Evolutionary conservation across 495 filamentous ascomycete genomes (phyloP), one percentile per base, ranked within the genome.

Genomic region (Aspergillus cristatus): DNA sequence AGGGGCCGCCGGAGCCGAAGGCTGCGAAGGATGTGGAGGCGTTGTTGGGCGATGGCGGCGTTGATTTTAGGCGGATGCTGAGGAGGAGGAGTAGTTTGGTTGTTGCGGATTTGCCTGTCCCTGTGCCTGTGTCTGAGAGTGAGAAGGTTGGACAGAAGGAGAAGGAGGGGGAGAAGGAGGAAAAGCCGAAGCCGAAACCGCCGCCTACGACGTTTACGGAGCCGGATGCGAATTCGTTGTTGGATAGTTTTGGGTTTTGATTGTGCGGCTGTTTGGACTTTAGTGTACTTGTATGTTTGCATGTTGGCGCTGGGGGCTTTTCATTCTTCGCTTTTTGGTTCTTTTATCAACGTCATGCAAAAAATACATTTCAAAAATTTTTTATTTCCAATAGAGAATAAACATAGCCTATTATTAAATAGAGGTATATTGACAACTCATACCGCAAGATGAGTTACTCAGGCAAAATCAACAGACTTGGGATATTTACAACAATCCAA

Each of bases 171-270:
- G 55, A 57, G 30, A 61, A 60, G 13, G 55, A 66, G 37, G 61
- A 62, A 55, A 62, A 61, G 44, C 52, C 67, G 26, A 74, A 75
- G 41, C 47, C 58, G 14, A 79, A 83, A 52, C 74, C 77, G 28
- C 77, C 82, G 15, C 77, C 82, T n/a, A 86, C 78, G 30, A 76
- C 80, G 45, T 95, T 96, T 57, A 74, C 89, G 61, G 90, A 97
- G 60, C 90, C 90, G 13, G 86, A 93, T 68, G 71, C 82, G 31
- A 93, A 78, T 63, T 84, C 80, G 34, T 56, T 88, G 50, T 57
- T 88, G 46, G 83, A 86, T 65, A 86, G 72, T 54, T 88, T 88
- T 72, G 83, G 83, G 12, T 86, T 85, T 38, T 70, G 57, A 45
- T 20, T 28, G n/a, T n/a, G n/a, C n/a, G n/a, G n/a, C n/a, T n/a